Conservation (phyloP, 768 basidiomycete species). For the Gymnopilus dilepis region DNA sequence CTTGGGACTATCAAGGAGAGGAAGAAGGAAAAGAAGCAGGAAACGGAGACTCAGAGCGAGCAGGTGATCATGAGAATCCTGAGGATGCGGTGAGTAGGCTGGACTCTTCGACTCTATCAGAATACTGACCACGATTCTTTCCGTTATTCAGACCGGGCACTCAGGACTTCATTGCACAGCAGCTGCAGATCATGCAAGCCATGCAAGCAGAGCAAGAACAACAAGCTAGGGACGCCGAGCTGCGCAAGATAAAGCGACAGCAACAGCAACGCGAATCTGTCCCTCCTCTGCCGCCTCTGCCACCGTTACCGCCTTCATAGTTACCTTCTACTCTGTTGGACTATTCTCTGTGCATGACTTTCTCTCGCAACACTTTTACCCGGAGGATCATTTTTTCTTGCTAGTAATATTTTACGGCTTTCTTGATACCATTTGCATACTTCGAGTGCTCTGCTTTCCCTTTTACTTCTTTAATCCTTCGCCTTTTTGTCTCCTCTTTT, state of each 20-base stretch:
- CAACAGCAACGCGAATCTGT: constrained; percentile 35
- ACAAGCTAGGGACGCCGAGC: constrained; percentile 63
- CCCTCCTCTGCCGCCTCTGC: constrained; percentile 46
- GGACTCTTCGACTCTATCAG: constrained; percentile 9
- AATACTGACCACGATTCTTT: not conserved
- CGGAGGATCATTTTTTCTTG: not conserved
- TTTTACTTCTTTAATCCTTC: constrained; percentile 1
- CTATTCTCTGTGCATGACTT: not conserved
- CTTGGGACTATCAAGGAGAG: constrained; percentile 94
- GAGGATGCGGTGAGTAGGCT: constrained; percentile 78
- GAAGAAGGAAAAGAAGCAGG: constrained; percentile 89
- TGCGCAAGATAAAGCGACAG: constrained; percentile 63
- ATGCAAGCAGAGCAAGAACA: constrained; percentile 85
- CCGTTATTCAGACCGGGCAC: constrained; percentile 66
- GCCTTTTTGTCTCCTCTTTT: not conserved
- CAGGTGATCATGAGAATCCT: constrained; percentile 95
- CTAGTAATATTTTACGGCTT: not conserved
- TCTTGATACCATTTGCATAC: constrained; percentile 18
- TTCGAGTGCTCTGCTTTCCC: constrained; percentile 7
- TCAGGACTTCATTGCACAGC: constrained; percentile 86
- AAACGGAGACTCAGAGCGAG: constrained; percentile 76
- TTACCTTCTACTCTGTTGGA: not conserved
- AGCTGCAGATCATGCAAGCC: constrained; percentile 80
- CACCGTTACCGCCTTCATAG: constrained; percentile 37
- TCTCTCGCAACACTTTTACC: not conserved